Conservation (phyloP, 768 basidiomycete genomes). For the Russula sp. region DNA sequence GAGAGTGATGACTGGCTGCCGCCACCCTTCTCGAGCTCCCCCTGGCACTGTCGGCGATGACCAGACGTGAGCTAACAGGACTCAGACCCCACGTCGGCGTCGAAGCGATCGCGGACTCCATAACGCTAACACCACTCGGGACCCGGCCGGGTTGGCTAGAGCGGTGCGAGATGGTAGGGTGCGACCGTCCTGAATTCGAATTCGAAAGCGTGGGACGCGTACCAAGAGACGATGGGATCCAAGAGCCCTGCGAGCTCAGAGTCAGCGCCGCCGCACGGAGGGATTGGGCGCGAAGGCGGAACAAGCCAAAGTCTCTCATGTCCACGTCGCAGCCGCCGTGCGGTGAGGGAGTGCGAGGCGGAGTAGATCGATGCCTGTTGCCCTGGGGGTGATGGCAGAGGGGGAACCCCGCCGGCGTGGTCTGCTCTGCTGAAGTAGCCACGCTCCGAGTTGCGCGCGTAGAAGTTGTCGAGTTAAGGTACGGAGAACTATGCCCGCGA, state of each 20-base stretch:
- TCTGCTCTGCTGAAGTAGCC: constrained; percentile 26
- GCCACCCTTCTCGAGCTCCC: constrained; percentile 37
- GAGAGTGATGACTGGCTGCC: too few relatives aligned
- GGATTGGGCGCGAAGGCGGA: constrained; percentile 45
- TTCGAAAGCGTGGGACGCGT: constrained; percentile 44
- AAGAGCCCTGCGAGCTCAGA: constrained; percentile 61
- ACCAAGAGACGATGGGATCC: constrained; percentile 59
- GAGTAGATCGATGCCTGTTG: constrained; percentile 30
- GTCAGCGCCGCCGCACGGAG: constrained; percentile 40
- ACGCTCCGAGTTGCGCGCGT: constrained; percentile 36
- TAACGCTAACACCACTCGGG: constrained; percentile 17
- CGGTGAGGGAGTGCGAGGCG: constrained; percentile 47
- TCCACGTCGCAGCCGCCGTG: constrained; percentile 36
- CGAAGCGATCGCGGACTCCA: constrained; percentile 32
- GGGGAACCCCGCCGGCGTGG: constrained; percentile 45
- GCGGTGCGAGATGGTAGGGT: constrained; percentile 38
- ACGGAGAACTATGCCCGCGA: constrained; percentile 44
- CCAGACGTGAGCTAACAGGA: constrained; percentile 39
- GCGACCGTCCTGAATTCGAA: constrained; percentile 51
- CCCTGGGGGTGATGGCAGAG: constrained; percentile 42
- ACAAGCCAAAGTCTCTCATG: constrained; percentile 49
- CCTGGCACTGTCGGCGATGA: constrained; percentile 52
- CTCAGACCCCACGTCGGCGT: constrained; percentile 32
- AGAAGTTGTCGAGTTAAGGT: constrained; percentile 67
- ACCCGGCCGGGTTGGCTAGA: constrained; percentile 25